Percentiles rank a stretch among this genome's conserved stretches.
Evolutionary conservation across 495 filamentous ascomycete genomes (phyloP).

Genomic region (Aspergillus bertholletiae): DNA sequence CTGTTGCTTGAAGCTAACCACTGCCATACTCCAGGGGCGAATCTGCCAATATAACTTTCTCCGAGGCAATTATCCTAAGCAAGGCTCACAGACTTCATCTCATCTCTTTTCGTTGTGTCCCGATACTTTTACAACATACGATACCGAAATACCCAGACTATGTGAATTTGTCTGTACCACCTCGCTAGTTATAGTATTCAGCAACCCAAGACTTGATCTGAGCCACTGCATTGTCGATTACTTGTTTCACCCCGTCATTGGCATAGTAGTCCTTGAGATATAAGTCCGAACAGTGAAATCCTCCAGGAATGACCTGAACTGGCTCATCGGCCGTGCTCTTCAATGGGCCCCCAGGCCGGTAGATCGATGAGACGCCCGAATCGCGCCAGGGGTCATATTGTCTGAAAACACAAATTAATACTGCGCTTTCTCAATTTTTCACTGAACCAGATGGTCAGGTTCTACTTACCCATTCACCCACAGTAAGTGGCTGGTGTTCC

Average conservation of each 20-base stretch:
- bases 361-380: conserved; percentile 47
- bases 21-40: too few relatives aligned
- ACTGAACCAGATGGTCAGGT: too few relatives aligned
- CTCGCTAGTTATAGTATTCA: conserved; percentile 39
- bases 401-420: conserved; percentile 20
- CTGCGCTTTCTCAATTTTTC: too few relatives aligned
- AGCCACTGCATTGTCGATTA: conserved; percentile 38
- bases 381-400: conserved; percentile 60
- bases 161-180: too few relatives aligned
- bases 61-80: too few relatives aligned
- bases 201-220: conserved; percentile 50
- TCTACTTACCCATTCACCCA: conserved; percentile 58
- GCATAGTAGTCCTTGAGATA: conserved; percentile 39
- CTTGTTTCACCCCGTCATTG: conserved; percentile 30
- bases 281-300: conserved; percentile 51
- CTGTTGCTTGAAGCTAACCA: too few relatives aligned
- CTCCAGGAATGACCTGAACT: conserved; percentile 53
- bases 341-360: conserved; percentile 54
- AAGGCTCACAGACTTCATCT: too few relatives aligned
- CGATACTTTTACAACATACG: too few relatives aligned
- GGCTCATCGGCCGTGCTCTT: conserved; percentile 37
- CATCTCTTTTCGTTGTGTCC: background rate
- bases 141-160: too few relatives aligned
- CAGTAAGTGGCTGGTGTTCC: conserved; percentile 51
- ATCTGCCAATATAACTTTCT: too few relatives aligned